Evolutionary conservation across 768 basidiomycete genomes (phyloP).

Genomic region (Leccinum ochraceum): DNA sequence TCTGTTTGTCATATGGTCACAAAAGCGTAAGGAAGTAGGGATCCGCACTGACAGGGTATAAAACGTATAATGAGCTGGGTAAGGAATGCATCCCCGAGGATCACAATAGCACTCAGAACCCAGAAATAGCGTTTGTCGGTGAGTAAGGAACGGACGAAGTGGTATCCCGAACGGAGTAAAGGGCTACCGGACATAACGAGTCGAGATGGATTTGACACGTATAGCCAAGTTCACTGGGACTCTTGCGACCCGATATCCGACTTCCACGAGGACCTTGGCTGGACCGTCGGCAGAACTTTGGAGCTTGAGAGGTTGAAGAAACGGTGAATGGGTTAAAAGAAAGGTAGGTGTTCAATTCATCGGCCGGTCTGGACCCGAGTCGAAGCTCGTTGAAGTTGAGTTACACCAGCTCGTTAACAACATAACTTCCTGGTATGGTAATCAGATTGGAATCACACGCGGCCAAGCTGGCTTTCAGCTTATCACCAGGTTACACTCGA

Average conservation of each 20-base stretch:
- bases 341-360: background rate
- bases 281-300: background rate
- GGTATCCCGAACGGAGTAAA: constrained; percentile 8
- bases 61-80: constrained; percentile 79
- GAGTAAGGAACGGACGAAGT: constrained; percentile 31
- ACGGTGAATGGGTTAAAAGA: background rate
- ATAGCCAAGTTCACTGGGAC: background rate
- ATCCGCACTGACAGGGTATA: constrained; percentile 69
- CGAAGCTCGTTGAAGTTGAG: background rate
- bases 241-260: background rate
- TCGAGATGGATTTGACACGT: constrained; percentile 11
- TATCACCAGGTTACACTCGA: background rate
- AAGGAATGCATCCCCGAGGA: constrained; percentile 75
- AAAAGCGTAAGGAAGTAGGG: constrained; percentile 7
- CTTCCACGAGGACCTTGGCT: background rate
- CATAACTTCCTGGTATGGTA: background rate
- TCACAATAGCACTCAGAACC: constrained; percentile 59
- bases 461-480: too few species aligned
- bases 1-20: constrained; percentile 50
- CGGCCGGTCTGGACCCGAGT: background rate
- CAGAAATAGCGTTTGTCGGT: constrained; percentile 65
- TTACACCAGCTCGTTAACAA: background rate
- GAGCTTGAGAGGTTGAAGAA: background rate
- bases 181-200: background rate
- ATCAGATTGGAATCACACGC: too few species aligned